A percentile compares a stretch with the other conserved stretches of the same genome.
phyloP scores from a whole-genome alignment of 2,329 filamentous ascomycete species.

The Aspergillus sojae region DNA sequence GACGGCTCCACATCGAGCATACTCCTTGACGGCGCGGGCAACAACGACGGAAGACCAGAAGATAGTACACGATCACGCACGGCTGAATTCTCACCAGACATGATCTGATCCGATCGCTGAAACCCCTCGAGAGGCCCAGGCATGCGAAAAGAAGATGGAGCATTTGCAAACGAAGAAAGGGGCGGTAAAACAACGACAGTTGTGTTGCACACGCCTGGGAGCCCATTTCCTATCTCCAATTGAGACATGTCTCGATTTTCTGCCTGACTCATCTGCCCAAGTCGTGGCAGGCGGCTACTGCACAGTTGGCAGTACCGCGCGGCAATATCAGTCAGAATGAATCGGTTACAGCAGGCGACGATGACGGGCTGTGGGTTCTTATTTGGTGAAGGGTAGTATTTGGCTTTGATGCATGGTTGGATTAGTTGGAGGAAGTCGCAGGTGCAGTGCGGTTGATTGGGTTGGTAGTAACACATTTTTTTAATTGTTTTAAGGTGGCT shows the following conservation, averaged over 20 bases:
- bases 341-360: conserved; percentile 8
- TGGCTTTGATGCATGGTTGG: conserved; percentile 20
- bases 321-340: conserved; percentile 3
- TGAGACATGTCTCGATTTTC: background rate
- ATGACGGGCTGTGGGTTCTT: conserved; percentile 19
- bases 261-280: background rate
- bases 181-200: background rate
- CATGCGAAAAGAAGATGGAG: background rate
- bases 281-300: background rate
- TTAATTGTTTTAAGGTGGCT: background rate
- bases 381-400: conserved; percentile 9
- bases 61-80: background rate
- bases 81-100: background rate
- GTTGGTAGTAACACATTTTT: conserved; percentile 22
- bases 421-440: conserved; percentile 24
- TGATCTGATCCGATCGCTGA: background rate
- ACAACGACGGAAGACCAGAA: background rate
- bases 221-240: background rate
- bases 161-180: background rate
- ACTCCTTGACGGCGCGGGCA: background rate
- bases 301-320: conserved; percentile 8
- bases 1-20: background rate
- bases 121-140: background rate
- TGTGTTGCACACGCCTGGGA: background rate
- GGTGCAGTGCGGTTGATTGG: conserved; percentile 23